Conservation (phyloP, 1,284 basidiomycete genomes). For the Malassezia caprae region DNA sequence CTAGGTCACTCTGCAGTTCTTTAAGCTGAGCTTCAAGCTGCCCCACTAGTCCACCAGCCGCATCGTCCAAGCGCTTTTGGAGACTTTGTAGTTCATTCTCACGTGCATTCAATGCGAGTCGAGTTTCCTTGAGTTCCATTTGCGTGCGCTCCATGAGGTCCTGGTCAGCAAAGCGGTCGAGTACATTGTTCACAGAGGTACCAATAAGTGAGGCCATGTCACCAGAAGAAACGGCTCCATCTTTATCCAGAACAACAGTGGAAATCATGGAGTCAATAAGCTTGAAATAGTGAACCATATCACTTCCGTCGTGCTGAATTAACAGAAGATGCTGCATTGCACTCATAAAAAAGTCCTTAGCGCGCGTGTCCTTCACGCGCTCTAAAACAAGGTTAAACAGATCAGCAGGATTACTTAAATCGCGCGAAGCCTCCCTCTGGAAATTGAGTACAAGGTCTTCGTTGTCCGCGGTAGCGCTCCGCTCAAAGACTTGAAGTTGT, state of each 20-base stretch:
- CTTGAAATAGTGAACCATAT: conserved; percentile 75
- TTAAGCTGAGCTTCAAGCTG: conserved; percentile 64
- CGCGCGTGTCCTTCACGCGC: conserved; percentile 65
- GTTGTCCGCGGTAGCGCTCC: conserved; percentile 67
- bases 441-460: conserved; percentile 64
- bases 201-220: conserved; percentile 73
- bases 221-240: conserved; percentile 58
- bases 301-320: conserved; percentile 68
- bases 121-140: conserved; percentile 64
- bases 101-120: conserved; percentile 65
- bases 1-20: conserved; percentile 69
- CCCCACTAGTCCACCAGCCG: conserved; percentile 73
- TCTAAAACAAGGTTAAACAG: conserved; percentile 72
- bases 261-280: conserved; percentile 86
- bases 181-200: conserved; percentile 75
- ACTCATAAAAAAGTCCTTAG: conserved; percentile 76
- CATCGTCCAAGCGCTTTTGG: conserved; percentile 68
- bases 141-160: conserved; percentile 71
- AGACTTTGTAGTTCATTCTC: conserved; percentile 53
- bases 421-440: conserved; percentile 65
- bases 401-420: conserved; percentile 72
- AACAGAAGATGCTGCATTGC: conserved; percentile 85
- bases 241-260: conserved; percentile 78
- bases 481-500: conserved; percentile 61
- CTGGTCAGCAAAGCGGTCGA: conserved; percentile 81